phyloP scores from a whole-genome alignment of 177 flowering plant genomes.

The Vitis hybrid region DNA sequence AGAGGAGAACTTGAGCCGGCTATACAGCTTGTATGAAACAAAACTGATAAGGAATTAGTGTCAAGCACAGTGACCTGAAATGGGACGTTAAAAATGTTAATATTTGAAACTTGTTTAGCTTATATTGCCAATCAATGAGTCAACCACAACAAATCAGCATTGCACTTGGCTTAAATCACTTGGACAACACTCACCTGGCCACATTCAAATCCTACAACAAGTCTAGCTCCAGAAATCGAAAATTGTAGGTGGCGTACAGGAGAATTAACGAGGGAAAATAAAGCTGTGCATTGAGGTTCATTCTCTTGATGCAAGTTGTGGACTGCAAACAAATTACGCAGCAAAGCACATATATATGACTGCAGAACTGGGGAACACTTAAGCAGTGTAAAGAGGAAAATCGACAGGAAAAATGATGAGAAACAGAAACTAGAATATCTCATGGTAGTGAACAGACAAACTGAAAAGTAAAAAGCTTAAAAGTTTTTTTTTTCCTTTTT shows the following conservation, averaged over 20 bases:
- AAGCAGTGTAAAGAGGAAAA: too few species aligned
- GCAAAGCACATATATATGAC: neutral
- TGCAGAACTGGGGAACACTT: too few species aligned
- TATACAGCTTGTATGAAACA: conserved; percentile 27
- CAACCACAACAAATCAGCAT: conserved; percentile 2
- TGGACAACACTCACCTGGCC: conserved; percentile 53
- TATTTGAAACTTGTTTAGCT: conserved; percentile 2
- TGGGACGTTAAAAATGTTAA: conserved; percentile 8
- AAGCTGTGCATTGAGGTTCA: conserved; percentile 49
- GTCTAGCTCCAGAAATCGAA: conserved; percentile 53
- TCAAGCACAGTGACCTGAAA: conserved; percentile 47
- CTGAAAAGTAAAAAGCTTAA: too few species aligned
- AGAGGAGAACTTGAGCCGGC: conserved; percentile 28
- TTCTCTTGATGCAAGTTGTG: conserved; percentile 32
- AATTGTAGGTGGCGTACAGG: conserved; percentile 50
- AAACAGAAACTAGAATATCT: too few species aligned
- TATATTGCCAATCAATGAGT: conserved; percentile 5
- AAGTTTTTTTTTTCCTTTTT: too few species aligned
- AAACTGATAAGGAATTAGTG: conserved; percentile 20
- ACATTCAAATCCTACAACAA: conserved; percentile 75
- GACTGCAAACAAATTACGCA: conserved; percentile 40
- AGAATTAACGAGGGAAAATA: conserved; percentile 57
- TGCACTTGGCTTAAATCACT: neutral
- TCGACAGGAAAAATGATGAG: too few species aligned
- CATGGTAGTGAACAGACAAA: too few species aligned